Evolutionary conservation across 2,329 filamentous ascomycete species (phyloP), one percentile per base, ranked within the genome.

Genomic region (Aspergillus pseudoviridinutans): DNA sequence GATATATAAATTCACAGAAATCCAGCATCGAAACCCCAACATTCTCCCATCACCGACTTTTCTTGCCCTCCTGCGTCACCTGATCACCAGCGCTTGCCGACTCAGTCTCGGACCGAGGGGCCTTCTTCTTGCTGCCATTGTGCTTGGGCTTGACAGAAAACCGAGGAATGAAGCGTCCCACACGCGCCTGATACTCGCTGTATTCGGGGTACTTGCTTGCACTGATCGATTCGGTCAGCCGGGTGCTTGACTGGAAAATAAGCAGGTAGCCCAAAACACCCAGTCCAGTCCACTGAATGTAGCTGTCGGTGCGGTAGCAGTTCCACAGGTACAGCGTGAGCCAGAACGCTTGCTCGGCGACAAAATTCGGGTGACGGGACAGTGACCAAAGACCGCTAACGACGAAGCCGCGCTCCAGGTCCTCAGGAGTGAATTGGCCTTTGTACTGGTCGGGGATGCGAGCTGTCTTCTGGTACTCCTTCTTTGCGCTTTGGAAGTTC

Each of bases 291-390:
- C 92, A 99, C 74, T 89, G 93, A 71, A 87, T 87, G 46, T 87
- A 79, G 1, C 81, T 85, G 55, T 86, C 83, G 32, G 87, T 90
- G 55, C 87, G 83, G 70, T 85, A 88, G 74, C 89, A 93, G 64
- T 84, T 86, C 94, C 93, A 99, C 68, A 91, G 84, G 74, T 97
- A 97, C 53, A 97, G 76, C 8, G 86, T 78, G 54, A 96, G 81
- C 94, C 94, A 99, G 66, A 97, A 86, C 29, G 86, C 80, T 76
- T 97, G 94, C 76, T 99, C 94, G 4, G 90, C 91, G 4, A 90
- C 86, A 70, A 97, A 99, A 74, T 99, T 99, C 50, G 94, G 94
- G 73, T 99, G 95, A 49, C 94, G 84, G 65, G 89, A 93, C 79
- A 87, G 92, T 0, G 87, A 88, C 88, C 90, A 99, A 7, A 99